These are phyloP conservation scores for Trichosporon coremiiforme DNA, from an alignment of 1,284 basidiomycete species.

Conservation along the genomic window DNA sequence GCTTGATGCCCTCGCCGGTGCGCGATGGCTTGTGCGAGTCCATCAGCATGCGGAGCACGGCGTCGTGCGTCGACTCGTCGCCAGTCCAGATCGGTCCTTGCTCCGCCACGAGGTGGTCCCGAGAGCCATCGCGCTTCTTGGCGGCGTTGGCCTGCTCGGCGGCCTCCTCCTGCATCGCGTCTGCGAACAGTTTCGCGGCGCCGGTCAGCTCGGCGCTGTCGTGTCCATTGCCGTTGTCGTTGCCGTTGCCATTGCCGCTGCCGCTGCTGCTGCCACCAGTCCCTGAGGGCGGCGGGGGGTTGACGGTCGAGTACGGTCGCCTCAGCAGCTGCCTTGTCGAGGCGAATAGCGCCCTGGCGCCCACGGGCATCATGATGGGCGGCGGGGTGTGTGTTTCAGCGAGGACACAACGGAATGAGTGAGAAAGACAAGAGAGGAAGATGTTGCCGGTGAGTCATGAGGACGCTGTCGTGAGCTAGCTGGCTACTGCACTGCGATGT, in stretches of 20 bases:
- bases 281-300: not conserved
- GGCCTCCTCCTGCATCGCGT: constrained; percentile 66
- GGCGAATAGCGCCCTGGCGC: constrained; percentile 23
- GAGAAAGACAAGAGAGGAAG: not conserved
- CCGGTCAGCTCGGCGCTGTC: constrained; percentile 50
- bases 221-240: not conserved
- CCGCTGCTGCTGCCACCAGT: no score
- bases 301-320: constrained; percentile 6
- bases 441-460: not conserved
- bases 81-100: constrained; percentile 65
- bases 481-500: constrained; percentile 1
- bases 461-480: constrained; percentile 7
- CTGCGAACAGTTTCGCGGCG: constrained; percentile 70
- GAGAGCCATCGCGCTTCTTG: constrained; percentile 18
- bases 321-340: constrained; percentile 19
- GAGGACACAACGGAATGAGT: not conserved
- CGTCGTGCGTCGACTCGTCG: constrained; percentile 70
- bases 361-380: constrained; percentile 21
- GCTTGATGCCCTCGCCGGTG: constrained; percentile 50
- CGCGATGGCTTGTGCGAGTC: constrained; percentile 81
- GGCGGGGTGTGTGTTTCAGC: not conserved
- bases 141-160: constrained; percentile 21
- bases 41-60: constrained; percentile 78
- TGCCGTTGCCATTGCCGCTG: no score
- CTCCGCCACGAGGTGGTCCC: constrained; percentile 52